These are phyloP conservation scores for Lavandula angustifolia DNA, from an alignment of 257 asterid species.

Conservation along the genomic window DNA sequence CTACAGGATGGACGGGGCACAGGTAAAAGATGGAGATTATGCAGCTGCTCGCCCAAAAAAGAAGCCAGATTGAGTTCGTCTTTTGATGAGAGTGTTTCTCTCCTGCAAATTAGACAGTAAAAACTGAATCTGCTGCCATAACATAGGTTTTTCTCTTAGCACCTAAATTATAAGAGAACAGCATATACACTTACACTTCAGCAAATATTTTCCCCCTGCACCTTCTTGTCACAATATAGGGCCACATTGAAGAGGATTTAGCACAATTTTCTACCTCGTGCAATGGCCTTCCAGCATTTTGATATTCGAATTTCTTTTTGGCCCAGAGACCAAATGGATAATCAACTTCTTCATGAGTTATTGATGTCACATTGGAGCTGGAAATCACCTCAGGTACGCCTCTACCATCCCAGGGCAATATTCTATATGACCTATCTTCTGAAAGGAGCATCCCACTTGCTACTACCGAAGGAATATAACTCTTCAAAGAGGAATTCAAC, in stretches of 20 bases:
- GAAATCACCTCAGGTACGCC: slow-evolving; percentile 63
- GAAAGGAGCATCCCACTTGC: slow-evolving; percentile 81
- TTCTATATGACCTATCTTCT: slow-evolving; percentile 61
- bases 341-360: slow-evolving; percentile 46
- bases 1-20: slow-evolving; percentile 60
- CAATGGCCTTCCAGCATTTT: slow-evolving; percentile 51
- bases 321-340: slow-evolving; percentile 87
- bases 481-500: slow-evolving; percentile 65
- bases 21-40: slow-evolving; percentile 75
- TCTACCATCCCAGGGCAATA: slow-evolving; percentile 83
- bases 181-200: slow-evolving; percentile 65
- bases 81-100: slow-evolving; percentile 67
- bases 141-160: slow-evolving; percentile 20
- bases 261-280: slow-evolving; percentile 45
- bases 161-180: slow-evolving; percentile 22
- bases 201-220: slow-evolving; percentile 88
- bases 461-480: slow-evolving; percentile 68
- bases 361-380: slow-evolving; percentile 42
- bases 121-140: slow-evolving; percentile 12
- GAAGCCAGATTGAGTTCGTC: slow-evolving; percentile 69
- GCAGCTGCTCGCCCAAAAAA: slow-evolving; percentile 90
- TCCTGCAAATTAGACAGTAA: slow-evolving; percentile 56
- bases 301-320: slow-evolving; percentile 62
- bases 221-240: slow-evolving; percentile 79
- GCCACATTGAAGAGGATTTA: slow-evolving; percentile 59